phyloP scores from a whole-genome alignment of 805 yeast genomes.

The Ogataea trehaloabstinens region DNA sequence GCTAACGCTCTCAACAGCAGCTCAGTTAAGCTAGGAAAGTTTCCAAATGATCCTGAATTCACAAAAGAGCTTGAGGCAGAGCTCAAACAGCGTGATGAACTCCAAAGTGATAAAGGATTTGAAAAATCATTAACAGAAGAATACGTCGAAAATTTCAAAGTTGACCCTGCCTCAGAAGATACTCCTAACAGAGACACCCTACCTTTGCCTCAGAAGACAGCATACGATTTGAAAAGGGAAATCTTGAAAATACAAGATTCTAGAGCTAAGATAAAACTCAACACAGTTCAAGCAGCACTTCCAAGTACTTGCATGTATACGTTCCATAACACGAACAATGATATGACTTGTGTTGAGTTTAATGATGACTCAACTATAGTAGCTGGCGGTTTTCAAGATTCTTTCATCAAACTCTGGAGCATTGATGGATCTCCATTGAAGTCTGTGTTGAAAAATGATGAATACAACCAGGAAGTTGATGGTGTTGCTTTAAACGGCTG shows the following conservation, averaged over 20 bases:
- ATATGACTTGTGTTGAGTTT: constrained; percentile 81
- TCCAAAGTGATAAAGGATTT: constrained; percentile 26
- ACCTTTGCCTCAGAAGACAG: constrained; percentile 84
- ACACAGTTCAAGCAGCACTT: constrained; percentile 69
- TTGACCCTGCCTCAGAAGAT: constrained; percentile 52
- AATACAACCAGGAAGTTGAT: constrained; percentile 37
- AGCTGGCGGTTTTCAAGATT: constrained; percentile 94
- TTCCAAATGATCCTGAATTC: constrained; percentile 85
- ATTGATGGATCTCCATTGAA: constrained; percentile 84
- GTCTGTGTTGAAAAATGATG: constrained; percentile 56
- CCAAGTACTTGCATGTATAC: constrained; percentile 98
- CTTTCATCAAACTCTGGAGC: constrained; percentile 88
- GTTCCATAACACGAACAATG: constrained; percentile 90
- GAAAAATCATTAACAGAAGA: constrained; percentile 57
- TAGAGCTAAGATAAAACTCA: constrained; percentile 67
- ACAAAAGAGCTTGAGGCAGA: constrained; percentile 82
- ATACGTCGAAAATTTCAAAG: constrained; percentile 56
- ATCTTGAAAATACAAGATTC: constrained; percentile 79
- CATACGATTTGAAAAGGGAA: constrained; percentile 75
- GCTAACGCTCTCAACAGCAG: constrained; percentile 63
- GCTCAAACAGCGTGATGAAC: constrained; percentile 73
- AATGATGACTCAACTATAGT: constrained; percentile 82
- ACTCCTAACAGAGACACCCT: constrained; percentile 72
- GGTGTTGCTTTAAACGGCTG: constrained; percentile 31
- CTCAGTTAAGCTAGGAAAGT: constrained; percentile 74